Evolutionary conservation across 306 rosid genomes (phyloP), one percentile per base, ranked within the genome.

Genomic region (Vicia villosa): DNA sequence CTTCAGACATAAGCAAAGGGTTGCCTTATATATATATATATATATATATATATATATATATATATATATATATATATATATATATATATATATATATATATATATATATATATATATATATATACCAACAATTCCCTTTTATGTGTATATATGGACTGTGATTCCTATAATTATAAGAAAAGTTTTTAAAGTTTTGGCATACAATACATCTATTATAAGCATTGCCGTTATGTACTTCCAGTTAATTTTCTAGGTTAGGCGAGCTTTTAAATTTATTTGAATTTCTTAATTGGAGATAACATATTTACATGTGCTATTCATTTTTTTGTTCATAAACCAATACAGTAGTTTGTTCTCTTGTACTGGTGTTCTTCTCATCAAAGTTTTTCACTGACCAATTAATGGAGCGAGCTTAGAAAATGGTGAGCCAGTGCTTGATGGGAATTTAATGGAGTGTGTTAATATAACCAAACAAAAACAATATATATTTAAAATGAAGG

Each of bases 341-440:
- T 88, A 93, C 80, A 83, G 88, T 74, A 77, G 76, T 75, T 81
- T 93, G 87, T 83, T 90, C 74, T 69, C 87, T 80, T 83, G 82
- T 49, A 76, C 85, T 17, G 97, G 97, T 55, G 82, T 81, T 79
- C 89, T 79, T 63, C 96, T 97, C 7, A 93, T 96, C 82, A 81
- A 80, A 80, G 43, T 88, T 77, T 85, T 93, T 66, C 91, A 81
- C 73, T 96, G 92, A 68, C 80, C 69, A 57, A 68, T 51, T 12
- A 77, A 80, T 30, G 78, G 76, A 17, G 50, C 75, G 17, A 30
- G 62, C 42, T 52, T 67, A 40, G 76, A 75, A 50, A 84, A 72
- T 72, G 82, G 66, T 21, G 75, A 75, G 80, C 67, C 71, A 61
- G 67, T 72, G 36, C 77, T 79, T 74, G 70, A 79, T 75, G 75